Percentiles rank a stretch among this genome's conserved stretches.
phyloP scores from a whole-genome alignment of 2,329 filamentous ascomycete species.

The Balansia obtecta region DNA sequence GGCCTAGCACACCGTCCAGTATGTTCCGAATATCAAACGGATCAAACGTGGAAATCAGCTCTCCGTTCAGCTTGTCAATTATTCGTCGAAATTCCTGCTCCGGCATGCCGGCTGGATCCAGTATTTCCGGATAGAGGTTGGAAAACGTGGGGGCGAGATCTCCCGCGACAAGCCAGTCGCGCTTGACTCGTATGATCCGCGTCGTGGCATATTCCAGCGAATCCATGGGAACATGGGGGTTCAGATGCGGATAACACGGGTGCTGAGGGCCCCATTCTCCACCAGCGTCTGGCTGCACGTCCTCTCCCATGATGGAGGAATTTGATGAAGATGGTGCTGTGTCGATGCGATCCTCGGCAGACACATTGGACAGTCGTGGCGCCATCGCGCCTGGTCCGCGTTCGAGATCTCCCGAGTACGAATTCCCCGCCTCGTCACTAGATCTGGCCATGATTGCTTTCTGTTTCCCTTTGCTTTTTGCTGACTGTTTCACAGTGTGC shows the following conservation, averaged over 20 bases:
- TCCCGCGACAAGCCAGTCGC: conserved; percentile 83
- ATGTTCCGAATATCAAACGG: conserved; percentile 68
- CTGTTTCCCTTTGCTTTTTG: conserved; percentile 37
- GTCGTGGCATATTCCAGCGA: conserved; percentile 67
- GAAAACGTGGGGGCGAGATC: conserved; percentile 89
- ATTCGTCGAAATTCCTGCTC: conserved; percentile 80
- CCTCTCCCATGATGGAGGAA: conserved; percentile 51
- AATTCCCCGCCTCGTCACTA: conserved; percentile 20
- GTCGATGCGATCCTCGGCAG: conserved; percentile 38
- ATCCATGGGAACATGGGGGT: conserved; percentile 73
- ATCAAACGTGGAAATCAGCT: conserved; percentile 65
- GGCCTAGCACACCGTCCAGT: conserved; percentile 64
- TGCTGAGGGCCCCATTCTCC: conserved; percentile 88
- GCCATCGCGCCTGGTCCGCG: conserved; percentile 35
- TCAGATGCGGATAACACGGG: conserved; percentile 87
- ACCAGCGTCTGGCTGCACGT: conserved; percentile 53
- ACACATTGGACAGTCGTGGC: conserved; percentile 34
- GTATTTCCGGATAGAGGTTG: conserved; percentile 90
- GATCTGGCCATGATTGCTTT: conserved; percentile 33
- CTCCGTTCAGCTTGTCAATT: conserved; percentile 69
- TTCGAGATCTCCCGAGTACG: conserved; percentile 41
- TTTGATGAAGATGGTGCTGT: conserved; percentile 43
- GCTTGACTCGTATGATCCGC: conserved; percentile 78
- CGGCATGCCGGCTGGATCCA: conserved; percentile 68
- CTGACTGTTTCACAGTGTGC: background rate